A percentile compares a stretch with the other conserved stretches of the same genome.
Conservation (phyloP, 2,329 filamentous ascomycete genomes). For the Coleophoma cylindrospora region DNA sequence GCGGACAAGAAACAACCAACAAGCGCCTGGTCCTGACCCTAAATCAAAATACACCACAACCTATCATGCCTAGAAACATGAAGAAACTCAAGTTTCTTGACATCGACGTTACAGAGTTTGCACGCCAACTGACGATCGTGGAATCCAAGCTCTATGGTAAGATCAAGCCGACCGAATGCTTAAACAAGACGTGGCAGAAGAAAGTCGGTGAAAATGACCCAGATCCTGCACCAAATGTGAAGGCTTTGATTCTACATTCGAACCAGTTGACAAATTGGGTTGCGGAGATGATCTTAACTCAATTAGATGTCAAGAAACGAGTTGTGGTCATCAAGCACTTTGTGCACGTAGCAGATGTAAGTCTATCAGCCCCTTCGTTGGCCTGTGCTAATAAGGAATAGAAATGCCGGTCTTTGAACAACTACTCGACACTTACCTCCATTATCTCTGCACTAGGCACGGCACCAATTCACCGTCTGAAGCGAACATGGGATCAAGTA, state of each 20-base stretch:
- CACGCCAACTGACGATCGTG: slow-evolving; percentile 94
- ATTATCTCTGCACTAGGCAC: slow-evolving; percentile 96
- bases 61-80: slow-evolving; percentile 98
- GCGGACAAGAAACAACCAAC: slow-evolving; percentile 79
- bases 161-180: slow-evolving; percentile 90
- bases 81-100: slow-evolving; percentile 98
- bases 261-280: slow-evolving; percentile 99
- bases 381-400: slow-evolving; percentile 34
- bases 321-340: slow-evolving; percentile 99
- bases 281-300: slow-evolving; percentile 95
- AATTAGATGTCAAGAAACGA: slow-evolving; percentile 90
- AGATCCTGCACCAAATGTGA: slow-evolving; percentile 89
- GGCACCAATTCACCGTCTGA: slow-evolving; percentile 88
- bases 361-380: slow-evolving; percentile 28
- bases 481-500: slow-evolving; percentile 90
- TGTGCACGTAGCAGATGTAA: slow-evolving; percentile 89
- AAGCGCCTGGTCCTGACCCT: slow-evolving; percentile 85
- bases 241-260: slow-evolving; percentile 92
- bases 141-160: slow-evolving; percentile 93
- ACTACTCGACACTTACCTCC: slow-evolving; percentile 94
- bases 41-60: slow-evolving; percentile 74
- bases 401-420: slow-evolving; percentile 93
- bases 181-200: slow-evolving; percentile 99
- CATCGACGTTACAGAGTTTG: slow-evolving; percentile 93
- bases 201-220: slow-evolving; percentile 77